Conservation (phyloP, 2,329 filamentous ascomycete species). For the Venturiaceae sp. region DNA sequence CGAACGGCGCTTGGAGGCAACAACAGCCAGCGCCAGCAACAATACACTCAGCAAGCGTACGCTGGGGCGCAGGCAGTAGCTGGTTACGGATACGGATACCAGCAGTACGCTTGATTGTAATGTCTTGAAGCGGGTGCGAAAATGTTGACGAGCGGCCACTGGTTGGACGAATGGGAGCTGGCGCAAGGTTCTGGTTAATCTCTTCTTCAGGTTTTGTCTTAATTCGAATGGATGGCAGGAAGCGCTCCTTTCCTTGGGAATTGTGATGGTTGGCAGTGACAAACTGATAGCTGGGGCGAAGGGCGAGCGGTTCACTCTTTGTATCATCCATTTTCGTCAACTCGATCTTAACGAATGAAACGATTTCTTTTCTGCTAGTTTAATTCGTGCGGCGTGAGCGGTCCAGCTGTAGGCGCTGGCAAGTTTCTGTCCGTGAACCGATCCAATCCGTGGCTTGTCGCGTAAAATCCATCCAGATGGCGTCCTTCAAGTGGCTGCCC, state of each 20-base stretch:
- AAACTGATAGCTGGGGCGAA: neutral
- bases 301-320: slow-evolving; percentile 7
- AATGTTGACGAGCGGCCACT: neutral
- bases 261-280: neutral
- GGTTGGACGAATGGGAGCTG: neutral
- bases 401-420: neutral
- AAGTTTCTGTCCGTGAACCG: neutral
- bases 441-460: slow-evolving; percentile 5
- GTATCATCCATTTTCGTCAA: neutral
- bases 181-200: neutral
- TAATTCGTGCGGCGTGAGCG: neutral
- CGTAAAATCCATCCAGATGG: neutral
- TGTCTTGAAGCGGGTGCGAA: neutral
- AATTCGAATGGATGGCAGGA: neutral
- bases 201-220: slow-evolving; percentile 4
- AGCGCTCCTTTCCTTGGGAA: neutral
- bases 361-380: slow-evolving; percentile 5
- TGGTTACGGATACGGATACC: neutral
- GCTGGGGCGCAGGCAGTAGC: neutral
- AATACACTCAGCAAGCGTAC: neutral
- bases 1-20: neutral
- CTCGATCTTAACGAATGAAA: slow-evolving; percentile 8
- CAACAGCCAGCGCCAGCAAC: neutral
- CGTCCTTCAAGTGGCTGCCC: neutral
- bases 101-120: neutral